Evolutionary conservation across 1,284 basidiomycete species (phyloP).

Genomic region (Athelia sp.): DNA sequence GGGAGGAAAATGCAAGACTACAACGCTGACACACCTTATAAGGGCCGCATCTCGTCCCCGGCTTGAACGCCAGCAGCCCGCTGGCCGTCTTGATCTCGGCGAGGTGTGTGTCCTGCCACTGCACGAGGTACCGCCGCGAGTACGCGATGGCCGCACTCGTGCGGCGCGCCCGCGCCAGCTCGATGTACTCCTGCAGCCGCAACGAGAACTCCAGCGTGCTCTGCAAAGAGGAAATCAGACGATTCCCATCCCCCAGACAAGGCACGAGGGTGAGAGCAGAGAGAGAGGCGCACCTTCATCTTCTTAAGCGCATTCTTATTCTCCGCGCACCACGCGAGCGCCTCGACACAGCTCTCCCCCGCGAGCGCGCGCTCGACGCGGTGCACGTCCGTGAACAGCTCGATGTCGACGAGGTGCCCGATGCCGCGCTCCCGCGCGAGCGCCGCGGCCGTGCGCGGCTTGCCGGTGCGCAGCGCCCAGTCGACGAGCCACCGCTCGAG

Average conservation of each 20-base stretch:
- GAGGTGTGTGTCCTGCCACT: conserved; percentile 81
- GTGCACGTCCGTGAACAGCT: conserved; percentile 85
- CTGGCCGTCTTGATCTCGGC: conserved; percentile 74
- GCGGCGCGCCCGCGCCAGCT: conserved; percentile 73
- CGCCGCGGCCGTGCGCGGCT: conserved; percentile 61
- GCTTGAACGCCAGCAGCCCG: conserved; percentile 70
- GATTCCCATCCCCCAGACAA: no score
- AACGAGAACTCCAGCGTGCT: conserved; percentile 95
- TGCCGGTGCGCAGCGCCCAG: conserved; percentile 78
- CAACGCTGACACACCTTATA: conserved; percentile 52
- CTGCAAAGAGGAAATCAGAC: conserved; percentile 33
- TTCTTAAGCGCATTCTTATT: conserved; percentile 91
- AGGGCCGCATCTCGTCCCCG: conserved; percentile 60
- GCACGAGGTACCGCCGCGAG: conserved; percentile 73
- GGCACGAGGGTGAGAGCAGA: conserved; percentile 7
- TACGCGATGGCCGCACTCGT: conserved; percentile 81
- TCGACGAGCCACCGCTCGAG: conserved; percentile 92
- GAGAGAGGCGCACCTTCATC: conserved; percentile 70
- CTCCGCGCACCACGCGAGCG: conserved; percentile 94
- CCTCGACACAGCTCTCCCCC: conserved; percentile 78
- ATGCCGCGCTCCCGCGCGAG: conserved; percentile 70
- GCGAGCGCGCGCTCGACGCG: conserved; percentile 80
- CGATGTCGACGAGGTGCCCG: conserved; percentile 85
- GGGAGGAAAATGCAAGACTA: background rate
- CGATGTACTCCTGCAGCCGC: conserved; percentile 94